Evolutionary conservation across 805 yeast species (phyloP), one percentile per base, ranked within the genome.

Genomic region (Crinitomyces ghanaensis): DNA sequence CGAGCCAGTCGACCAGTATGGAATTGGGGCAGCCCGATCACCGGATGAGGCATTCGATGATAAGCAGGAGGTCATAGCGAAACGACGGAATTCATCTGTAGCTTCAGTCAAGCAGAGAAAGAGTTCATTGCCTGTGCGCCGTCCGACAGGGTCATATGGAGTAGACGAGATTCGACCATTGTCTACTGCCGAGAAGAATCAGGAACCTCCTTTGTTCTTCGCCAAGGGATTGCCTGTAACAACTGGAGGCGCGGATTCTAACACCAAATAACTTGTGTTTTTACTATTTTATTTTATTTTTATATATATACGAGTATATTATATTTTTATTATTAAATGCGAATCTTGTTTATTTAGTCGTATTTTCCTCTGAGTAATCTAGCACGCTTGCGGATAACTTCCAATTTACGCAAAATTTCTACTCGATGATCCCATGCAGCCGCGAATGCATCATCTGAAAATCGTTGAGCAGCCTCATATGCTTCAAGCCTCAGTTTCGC

Each of bases 401-500:
- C 46, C 24, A 50, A 30, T 33, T 48, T 50, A 12, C 36, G 20
- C 25, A 50, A 36, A 13, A 40, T 34, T 4, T 40, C 36, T 14
- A 48, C 41, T 21, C 50, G 38, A 12, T 33, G 30, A 21, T 43
- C 35, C 93, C 93, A 82, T 17, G 58, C 55, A 5, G 40, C 42
- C 24, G 63, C 68, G 48, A 82, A 82, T 17, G 57, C 61, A 13
- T 55, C 57, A 49, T 80, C 81, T 4, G 83, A 72, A 48, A 83
- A 82, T 49, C 70, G 66, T 32, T 65, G 61, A 19, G 62, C 48
- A n/a, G 54, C 47, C 15, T 34, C 30, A 35, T 43, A 43, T 1
- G 56, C 85, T 25, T 70, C 52, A 7, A 49, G 39, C 12, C 80
- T 61, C 44, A 70, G 68, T 3, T 41, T 44, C 2, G 46, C 37